These are phyloP conservation scores for Thelephora terrestris DNA, from an alignment of 1,284 basidiomycete species.

Conservation along the genomic window DNA sequence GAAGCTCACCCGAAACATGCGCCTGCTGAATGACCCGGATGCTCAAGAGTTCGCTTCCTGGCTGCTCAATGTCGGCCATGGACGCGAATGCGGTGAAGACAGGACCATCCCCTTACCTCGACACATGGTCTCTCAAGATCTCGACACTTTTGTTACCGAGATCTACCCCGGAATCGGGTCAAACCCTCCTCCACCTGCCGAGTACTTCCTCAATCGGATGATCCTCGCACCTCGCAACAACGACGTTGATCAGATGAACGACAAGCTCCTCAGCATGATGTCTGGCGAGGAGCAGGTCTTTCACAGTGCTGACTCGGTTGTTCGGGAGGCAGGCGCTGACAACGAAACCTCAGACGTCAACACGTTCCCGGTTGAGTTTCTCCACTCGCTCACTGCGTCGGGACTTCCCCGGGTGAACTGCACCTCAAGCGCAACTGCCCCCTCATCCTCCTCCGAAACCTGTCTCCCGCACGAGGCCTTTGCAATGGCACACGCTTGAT, in stretches of 20 bases:
- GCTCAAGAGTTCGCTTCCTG: no score
- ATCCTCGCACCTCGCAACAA: conserved; percentile 23
- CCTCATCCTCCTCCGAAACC: conserved; percentile 27
- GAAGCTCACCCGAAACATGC: conserved; percentile 28
- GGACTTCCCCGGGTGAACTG: conserved; percentile 19
- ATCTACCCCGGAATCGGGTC: conserved; percentile 21
- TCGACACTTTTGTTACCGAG: conserved; percentile 18
- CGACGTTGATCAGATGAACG: conserved; percentile 18
- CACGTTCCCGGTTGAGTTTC: conserved; percentile 14
- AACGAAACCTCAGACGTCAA: conserved; percentile 4
- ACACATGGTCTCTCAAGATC: conserved; percentile 15
- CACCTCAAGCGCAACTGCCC: conserved; percentile 24
- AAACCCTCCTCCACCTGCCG: conserved; percentile 14
- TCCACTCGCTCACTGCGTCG: conserved; percentile 14
- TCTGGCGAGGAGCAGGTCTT: conserved; percentile 17
- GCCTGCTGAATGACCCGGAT: conserved; percentile 19
- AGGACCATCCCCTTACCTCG: conserved; percentile 19
- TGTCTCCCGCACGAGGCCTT: conserved; percentile 22
- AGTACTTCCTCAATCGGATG: conserved; percentile 26
- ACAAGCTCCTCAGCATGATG: conserved; percentile 20
- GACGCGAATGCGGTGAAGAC: conserved; percentile 14
- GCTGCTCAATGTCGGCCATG: conserved; percentile 32
- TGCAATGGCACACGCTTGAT: conserved; percentile 26
- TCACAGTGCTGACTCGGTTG: conserved; percentile 21
- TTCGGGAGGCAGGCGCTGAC: conserved; percentile 6